These are phyloP conservation scores for Boletus sensibilis DNA, from an alignment of 768 basidiomycete species.

Conservation along the genomic window DNA sequence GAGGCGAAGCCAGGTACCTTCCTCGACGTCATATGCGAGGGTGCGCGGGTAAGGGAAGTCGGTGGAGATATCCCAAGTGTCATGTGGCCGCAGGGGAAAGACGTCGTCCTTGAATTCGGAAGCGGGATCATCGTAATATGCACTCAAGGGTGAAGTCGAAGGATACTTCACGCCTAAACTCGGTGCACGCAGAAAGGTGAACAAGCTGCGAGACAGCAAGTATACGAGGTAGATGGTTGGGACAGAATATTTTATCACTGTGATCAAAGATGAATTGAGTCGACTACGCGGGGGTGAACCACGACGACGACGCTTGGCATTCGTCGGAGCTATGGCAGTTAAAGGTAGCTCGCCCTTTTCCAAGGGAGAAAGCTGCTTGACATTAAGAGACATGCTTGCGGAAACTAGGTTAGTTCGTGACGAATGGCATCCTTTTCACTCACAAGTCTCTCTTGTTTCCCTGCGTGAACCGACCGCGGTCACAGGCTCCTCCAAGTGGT, in stretches of 20 bases:
- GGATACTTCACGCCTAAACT: not conserved
- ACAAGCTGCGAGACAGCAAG: slow-evolving; percentile 13
- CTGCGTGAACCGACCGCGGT: not conserved
- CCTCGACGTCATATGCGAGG: slow-evolving; percentile 64
- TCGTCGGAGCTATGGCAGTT: slow-evolving; percentile 1
- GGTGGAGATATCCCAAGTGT: slow-evolving; percentile 72
- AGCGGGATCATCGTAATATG: slow-evolving; percentile 34
- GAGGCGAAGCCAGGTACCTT: slow-evolving; percentile 75
- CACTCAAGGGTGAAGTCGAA: slow-evolving; percentile 4
- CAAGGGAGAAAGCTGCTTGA: slow-evolving; percentile 10
- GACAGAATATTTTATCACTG: slow-evolving; percentile 18
- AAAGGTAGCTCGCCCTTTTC: slow-evolving; percentile 24
- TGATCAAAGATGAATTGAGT: slow-evolving; percentile 1
- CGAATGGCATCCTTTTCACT: not conserved
- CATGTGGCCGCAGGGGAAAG: slow-evolving; percentile 58
- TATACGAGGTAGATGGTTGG: slow-evolving; percentile 22
- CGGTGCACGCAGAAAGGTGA: not conserved
- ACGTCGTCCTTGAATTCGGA: slow-evolving; percentile 50
- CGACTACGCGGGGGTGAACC: not conserved
- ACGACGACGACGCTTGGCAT: not conserved
- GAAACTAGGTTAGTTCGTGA: not conserved
- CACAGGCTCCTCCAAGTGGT: not conserved
- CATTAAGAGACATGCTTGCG: slow-evolving; percentile 10
- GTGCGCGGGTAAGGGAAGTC: slow-evolving; percentile 68
- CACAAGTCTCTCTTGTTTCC: not conserved